Evolutionary conservation across 179 eudicot species (phyloP), one percentile per base, ranked within the genome.

Genomic region (Beta macrorhiza): DNA sequence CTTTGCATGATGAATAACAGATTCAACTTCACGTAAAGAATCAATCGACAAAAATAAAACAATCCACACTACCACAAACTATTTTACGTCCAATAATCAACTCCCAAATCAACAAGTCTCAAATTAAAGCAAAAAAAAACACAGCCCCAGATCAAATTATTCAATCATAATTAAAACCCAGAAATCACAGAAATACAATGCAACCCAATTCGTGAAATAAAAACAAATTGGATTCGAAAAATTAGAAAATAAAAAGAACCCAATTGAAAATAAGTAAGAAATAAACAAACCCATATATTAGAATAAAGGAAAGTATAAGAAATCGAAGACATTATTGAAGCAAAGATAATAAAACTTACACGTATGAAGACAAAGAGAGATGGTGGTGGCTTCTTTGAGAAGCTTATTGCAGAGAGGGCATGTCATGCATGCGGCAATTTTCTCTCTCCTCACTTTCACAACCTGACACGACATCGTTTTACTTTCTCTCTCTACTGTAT

Each of bases 311-410:
- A 25, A 84, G 71, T 62, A 10, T 51, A 44, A 0, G 74, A 61
- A 68, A 20, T 16, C 5, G 13, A 29, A 45, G 44, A 4, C 64
- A 65, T 37, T 37, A 37, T 22, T 52, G 25, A 1, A 53, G 1
- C 4, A 55, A 47, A 44, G 5, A 51, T 22, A 14, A 67, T 10
- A 20, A 32, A 29, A 64, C 84, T 62, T 76, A 88, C 88, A 88
- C 32, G 90, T 88, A 78, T 88, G 90, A 78, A 88, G 90, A 22
- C 90, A 88, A 45, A 87, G 84, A 12, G 89, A 87, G 63, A 87
- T 87, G 14, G 89, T 87, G 58, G 87, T 87, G 16, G 89, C 87
- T 13, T 87, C 83, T 22, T 20, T 78, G 57, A 85, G 84, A 44
- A 87, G 89, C 70, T 83, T 85, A 0, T 85, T 47, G 59, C 89